Percentiles rank a stretch among this genome's conserved stretches.
Conservation (phyloP, 2,329 filamentous ascomycete species). For the Bipolaris oryzae region DNA sequence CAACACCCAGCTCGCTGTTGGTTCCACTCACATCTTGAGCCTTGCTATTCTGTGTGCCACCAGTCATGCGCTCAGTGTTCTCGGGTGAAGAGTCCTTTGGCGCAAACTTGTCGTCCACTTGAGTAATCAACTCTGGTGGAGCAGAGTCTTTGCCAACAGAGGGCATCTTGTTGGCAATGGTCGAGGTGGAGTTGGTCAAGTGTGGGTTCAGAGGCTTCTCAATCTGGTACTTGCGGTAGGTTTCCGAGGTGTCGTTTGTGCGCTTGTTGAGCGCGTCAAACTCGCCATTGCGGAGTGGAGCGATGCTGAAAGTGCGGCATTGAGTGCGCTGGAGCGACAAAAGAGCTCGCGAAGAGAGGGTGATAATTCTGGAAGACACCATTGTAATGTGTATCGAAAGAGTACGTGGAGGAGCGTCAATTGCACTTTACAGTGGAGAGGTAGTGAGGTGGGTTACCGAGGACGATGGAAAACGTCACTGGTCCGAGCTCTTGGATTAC, state of each 20-base stretch:
- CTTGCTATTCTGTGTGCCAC: slow-evolving; percentile 62
- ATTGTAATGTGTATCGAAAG: slow-evolving; percentile 41
- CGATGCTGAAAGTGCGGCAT: slow-evolving; percentile 48
- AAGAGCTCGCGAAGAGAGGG: slow-evolving; percentile 54
- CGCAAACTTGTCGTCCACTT: slow-evolving; percentile 61
- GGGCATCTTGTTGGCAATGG: slow-evolving; percentile 67
- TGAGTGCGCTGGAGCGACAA: slow-evolving; percentile 44
- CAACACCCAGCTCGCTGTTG: slow-evolving; percentile 37
- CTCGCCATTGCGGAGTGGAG: slow-evolving; percentile 42
- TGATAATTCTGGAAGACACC: slow-evolving; percentile 54
- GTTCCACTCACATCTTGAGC: slow-evolving; percentile 39
- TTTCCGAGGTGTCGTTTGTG: slow-evolving; percentile 59
- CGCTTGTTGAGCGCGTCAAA: slow-evolving; percentile 56
- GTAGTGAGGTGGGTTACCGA: slow-evolving; percentile 23
- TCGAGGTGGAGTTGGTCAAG: slow-evolving; percentile 68
- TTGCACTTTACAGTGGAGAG: slow-evolving; percentile 15
- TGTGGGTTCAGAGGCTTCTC: slow-evolving; percentile 66
- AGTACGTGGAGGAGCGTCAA: slow-evolving; percentile 19
- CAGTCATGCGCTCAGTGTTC: slow-evolving; percentile 69
- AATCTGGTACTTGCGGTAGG: slow-evolving; percentile 62
- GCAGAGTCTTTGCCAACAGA: slow-evolving; percentile 61
- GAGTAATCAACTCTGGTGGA: slow-evolving; percentile 66
- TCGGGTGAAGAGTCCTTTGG: slow-evolving; percentile 66
- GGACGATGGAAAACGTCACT: slow-evolving; percentile 34
- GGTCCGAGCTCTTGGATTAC: slow-evolving; percentile 25